These are phyloP conservation scores for Talaromyces sp. DNA, from an alignment of 2,329 filamentous ascomycete genomes.

Conservation along the genomic window DNA sequence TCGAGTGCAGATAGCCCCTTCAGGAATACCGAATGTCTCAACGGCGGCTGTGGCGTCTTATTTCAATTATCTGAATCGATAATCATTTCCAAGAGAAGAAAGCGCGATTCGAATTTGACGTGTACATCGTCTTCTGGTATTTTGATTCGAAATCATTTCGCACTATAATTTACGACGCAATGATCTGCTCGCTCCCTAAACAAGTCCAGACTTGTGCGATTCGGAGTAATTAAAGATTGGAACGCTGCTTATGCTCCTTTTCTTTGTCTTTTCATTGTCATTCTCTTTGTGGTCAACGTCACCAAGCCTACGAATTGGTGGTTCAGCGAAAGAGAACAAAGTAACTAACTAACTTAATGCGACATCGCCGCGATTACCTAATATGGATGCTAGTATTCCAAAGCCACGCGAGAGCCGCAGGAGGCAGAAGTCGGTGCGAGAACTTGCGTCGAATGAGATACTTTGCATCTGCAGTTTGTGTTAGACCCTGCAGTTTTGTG, in stretches of 20 bases:
- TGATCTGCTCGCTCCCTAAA: neutral
- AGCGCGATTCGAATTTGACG: neutral
- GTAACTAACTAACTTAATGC: neutral
- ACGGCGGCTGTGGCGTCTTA: neutral
- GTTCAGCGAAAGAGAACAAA: constrained; percentile 1
- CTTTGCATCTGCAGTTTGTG: neutral
- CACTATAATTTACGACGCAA: neutral
- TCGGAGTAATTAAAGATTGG: neutral
- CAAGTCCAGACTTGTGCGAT: neutral
- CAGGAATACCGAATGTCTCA: neutral
- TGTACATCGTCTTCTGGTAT: neutral
- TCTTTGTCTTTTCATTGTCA: constrained; percentile 4
- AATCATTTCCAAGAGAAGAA: constrained; percentile 6
- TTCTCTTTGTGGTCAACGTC: constrained; percentile 6
- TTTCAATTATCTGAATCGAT: neutral
- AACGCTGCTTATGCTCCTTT: neutral
- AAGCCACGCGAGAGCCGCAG: neutral
- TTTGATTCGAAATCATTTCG: neutral
- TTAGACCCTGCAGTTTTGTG: neutral
- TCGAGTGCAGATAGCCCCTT: neutral
- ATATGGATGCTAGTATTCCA: neutral
- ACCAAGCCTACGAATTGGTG: neutral
- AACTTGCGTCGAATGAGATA: neutral
- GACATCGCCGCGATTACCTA: neutral
- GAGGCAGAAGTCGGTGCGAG: neutral